Conservation (phyloP, 164 flowering plant genomes). For the Buxus sempervirens region DNA sequence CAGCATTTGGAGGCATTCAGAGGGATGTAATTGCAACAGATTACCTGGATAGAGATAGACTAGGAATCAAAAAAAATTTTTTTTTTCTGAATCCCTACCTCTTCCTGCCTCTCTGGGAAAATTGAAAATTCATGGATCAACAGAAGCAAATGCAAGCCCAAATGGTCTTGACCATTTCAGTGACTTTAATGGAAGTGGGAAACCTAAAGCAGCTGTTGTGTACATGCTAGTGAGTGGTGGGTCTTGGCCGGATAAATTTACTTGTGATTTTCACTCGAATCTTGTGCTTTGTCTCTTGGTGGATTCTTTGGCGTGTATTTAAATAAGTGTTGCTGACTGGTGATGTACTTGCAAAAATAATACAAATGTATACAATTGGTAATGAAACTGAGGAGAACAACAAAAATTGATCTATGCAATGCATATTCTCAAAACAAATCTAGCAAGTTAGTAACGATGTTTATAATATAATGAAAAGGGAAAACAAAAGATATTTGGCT, state of each 20-base stretch:
- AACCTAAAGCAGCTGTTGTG: slow-evolving; percentile 29
- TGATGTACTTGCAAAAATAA: slow-evolving; percentile 45
- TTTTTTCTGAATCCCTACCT: slow-evolving; percentile 34
- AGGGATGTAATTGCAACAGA: too few relatives aligned
- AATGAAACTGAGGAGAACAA: too few relatives aligned
- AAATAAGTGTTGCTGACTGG: slow-evolving; percentile 40
- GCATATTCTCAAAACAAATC: too few relatives aligned
- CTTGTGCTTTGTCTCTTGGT: slow-evolving; percentile 31
- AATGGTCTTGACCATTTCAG: slow-evolving; percentile 43
- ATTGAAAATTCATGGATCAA: slow-evolving; percentile 48
- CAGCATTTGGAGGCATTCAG: too few relatives aligned
- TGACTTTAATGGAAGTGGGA: slow-evolving; percentile 34
- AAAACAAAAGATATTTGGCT: too few relatives aligned
- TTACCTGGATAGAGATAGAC: slow-evolving; percentile 24
- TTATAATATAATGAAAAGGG: too few relatives aligned
- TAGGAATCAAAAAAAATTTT: slow-evolving; percentile 32
- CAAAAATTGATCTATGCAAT: too few relatives aligned
- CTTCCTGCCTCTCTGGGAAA: slow-evolving; percentile 41
- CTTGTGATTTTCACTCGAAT: slow-evolving; percentile 53
- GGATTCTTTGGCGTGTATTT: slow-evolving; percentile 49
- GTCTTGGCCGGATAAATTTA: slow-evolving; percentile 47
- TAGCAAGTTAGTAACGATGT: too few relatives aligned
- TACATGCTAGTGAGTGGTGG: slow-evolving; percentile 43
- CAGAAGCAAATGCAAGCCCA: slow-evolving; percentile 61
- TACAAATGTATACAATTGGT: slow-evolving; percentile 45